Percentiles rank a stretch among this genome's conserved stretches.
Conservation (phyloP, 1,139 yeast genomes). For the Saccharomyces hybrid region DNA sequence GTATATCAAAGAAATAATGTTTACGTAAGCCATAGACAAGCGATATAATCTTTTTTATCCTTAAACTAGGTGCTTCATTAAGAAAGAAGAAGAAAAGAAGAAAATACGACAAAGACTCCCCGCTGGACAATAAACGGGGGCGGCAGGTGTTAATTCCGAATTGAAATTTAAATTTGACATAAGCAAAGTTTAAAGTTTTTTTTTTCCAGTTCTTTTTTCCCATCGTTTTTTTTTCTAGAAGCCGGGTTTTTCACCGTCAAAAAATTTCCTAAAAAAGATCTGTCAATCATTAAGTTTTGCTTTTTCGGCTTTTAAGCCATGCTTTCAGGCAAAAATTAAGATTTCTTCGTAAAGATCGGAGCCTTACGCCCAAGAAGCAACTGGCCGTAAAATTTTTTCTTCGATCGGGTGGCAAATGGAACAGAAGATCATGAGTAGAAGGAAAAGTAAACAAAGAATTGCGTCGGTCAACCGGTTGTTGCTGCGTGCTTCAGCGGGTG, state of each 20-base stretch:
- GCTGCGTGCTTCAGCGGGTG: not conserved
- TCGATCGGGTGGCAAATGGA: not conserved
- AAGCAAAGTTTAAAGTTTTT: not conserved
- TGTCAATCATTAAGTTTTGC: not conserved
- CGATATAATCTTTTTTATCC: not conserved
- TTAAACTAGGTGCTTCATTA: no score
- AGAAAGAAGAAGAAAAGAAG: not conserved
- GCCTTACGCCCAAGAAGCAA: not conserved
- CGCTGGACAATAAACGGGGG: not conserved
- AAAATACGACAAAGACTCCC: not conserved
- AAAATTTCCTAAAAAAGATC: not conserved
- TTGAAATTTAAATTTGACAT: not conserved
- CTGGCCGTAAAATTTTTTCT: not conserved
- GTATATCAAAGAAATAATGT: not conserved
- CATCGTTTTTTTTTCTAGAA: not conserved
- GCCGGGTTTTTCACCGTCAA: not conserved
- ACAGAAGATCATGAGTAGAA: not conserved
- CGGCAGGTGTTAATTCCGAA: not conserved
- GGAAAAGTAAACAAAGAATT: not conserved
- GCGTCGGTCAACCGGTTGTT: not conserved
- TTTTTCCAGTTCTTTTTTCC: not conserved
- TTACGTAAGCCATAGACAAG: not conserved
- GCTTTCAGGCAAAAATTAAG: not conserved
- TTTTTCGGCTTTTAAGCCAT: not conserved
- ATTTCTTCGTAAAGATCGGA: not conserved